Base-by-base conservation (phyloP, 345 rosid genomes). In the Bruguiera sexangula region DNA sequence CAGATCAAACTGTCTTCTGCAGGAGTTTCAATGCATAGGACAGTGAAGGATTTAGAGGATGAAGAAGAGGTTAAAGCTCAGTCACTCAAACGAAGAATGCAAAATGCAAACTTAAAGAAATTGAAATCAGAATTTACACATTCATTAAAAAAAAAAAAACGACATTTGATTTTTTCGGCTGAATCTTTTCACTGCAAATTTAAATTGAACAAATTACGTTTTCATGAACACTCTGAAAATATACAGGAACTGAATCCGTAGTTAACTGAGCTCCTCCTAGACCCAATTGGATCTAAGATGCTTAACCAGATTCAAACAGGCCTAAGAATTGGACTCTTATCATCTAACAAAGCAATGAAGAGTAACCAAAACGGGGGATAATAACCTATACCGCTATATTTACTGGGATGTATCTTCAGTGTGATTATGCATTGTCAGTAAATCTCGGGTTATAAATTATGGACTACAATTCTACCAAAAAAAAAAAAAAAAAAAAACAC, bases 1-100 rank as follows among this genome's bases (percentile, higher is more conserved):
- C 10, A 91, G 81, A 86, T 95, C 99, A 70, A 95, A 91, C 73
- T 95, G 92, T 74, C 84, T 84, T 78, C 97, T 94, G 59, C 82
- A 85, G 67, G 60, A 69, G 55, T 60, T 43, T 6, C 32, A 75
- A 55, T 30, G 15, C 32, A 46, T 11, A 66, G 15, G 18, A 19
- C 19, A 57, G 26, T n/a, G 6, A n/a, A 55, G 22, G 27, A 22
- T 2, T 22, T 55, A 9, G 10, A 55, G 27, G 59, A 56, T 27
- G 27, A 29, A 48, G 48, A 62, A 24, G 50, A 29, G 13, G 65
- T 50, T 32, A 22, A 65, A 55, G 5, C 58, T 27, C 34, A 65
- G 21, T 72, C 57, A 72, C 20, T 7, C 32, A 60, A 60, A 51
- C 19, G 16, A 55, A n/a, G 27, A 55, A 20, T 3, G 29, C 16